phyloP scores from a whole-genome alignment of 148 eudicot genomes.

The Vaccinium myrtillus region DNA sequence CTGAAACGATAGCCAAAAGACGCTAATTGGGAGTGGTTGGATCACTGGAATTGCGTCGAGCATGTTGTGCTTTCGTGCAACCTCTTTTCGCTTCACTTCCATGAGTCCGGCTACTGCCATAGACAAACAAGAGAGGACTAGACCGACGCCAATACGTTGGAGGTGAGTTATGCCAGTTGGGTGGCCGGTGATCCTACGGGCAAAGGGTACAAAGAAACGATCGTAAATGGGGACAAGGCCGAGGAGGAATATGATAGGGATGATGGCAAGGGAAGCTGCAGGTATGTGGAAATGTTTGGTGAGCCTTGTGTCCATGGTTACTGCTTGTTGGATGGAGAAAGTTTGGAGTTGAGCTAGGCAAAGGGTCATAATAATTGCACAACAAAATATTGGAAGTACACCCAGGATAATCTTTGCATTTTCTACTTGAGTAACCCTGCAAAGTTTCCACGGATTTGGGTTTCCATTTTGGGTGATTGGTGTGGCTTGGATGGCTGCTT shows the following conservation, averaged over 20 bases:
- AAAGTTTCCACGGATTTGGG: slow-evolving; percentile 38
- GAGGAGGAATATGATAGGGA: slow-evolving; percentile 39
- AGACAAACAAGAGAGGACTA: slow-evolving; percentile 38
- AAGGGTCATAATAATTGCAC: slow-evolving; percentile 43
- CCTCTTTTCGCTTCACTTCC: slow-evolving; percentile 40
- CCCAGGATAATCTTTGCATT: slow-evolving; percentile 44
- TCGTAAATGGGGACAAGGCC: slow-evolving; percentile 40
- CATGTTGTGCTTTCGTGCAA: slow-evolving; percentile 32
- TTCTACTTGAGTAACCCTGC: slow-evolving; percentile 60
- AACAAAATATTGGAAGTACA: slow-evolving; percentile 42
- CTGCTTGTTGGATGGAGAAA: slow-evolving; percentile 43
- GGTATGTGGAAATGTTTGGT: slow-evolving; percentile 37
- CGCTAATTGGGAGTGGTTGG: slow-evolving; percentile 40
- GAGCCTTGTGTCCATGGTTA: slow-evolving; percentile 46
- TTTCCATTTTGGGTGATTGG: not conserved
- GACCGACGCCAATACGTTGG: slow-evolving; percentile 48
- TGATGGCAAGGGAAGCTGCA: slow-evolving; percentile 44
- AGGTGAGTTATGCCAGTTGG: slow-evolving; percentile 55
- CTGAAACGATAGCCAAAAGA: slow-evolving; percentile 43
- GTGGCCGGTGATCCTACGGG: slow-evolving; percentile 36
- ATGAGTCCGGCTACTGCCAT: slow-evolving; percentile 36
- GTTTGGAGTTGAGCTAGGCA: slow-evolving; percentile 56
- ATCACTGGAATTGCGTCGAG: slow-evolving; percentile 38
- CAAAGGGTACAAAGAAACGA: slow-evolving; percentile 37
- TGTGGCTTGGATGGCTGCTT: slow-evolving; percentile 42